A percentile compares a stretch with the other conserved stretches of the same genome.
These are phyloP conservation scores for Massarina eburnea DNA, from an alignment of 2,329 filamentous ascomycete genomes.

Conservation along the genomic window DNA sequence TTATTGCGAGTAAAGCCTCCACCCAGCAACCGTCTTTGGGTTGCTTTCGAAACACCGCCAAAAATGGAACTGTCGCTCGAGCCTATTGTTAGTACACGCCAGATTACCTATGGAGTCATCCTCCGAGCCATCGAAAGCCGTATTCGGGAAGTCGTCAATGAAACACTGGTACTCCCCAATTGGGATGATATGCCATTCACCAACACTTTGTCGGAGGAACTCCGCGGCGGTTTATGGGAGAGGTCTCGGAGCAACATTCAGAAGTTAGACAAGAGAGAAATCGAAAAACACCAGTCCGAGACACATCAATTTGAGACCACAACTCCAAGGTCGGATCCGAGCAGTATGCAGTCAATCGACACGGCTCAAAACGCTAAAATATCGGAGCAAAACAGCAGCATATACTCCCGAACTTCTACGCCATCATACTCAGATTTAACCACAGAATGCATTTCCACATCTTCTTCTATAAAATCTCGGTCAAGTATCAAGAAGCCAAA, in stretches of 20 bases:
- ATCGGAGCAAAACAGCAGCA: conserved; percentile 16
- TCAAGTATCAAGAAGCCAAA: conserved; percentile 49
- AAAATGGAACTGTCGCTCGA: conserved; percentile 94
- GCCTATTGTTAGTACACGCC: conserved; percentile 89
- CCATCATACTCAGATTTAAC: conserved; percentile 23
- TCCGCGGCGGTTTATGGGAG: conserved; percentile 73
- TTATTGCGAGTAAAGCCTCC: conserved; percentile 89
- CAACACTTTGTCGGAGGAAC: conserved; percentile 73
- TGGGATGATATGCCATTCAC: conserved; percentile 97
- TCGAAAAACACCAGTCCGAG: too few species aligned
- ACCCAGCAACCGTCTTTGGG: conserved; percentile 94
- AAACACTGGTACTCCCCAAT: conserved; percentile 87
- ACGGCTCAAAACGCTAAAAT: conserved; percentile 24
- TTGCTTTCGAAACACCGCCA: conserved; percentile 90
- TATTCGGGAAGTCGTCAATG: conserved; percentile 90
- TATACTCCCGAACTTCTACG: conserved; percentile 23
- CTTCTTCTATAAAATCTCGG: conserved; percentile 27
- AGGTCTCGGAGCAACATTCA: too few species aligned
- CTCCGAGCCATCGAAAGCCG: conserved; percentile 90
- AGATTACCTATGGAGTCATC: conserved; percentile 93
- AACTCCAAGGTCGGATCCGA: background rate
- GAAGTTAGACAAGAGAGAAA: too few species aligned
- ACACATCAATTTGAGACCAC: too few species aligned
- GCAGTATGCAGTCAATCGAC: conserved; percentile 1
- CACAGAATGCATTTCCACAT: conserved; percentile 19